These are phyloP conservation scores for Fusarium devonianum DNA, from an alignment of 2,329 filamentous ascomycete species.

Conservation along the genomic window DNA sequence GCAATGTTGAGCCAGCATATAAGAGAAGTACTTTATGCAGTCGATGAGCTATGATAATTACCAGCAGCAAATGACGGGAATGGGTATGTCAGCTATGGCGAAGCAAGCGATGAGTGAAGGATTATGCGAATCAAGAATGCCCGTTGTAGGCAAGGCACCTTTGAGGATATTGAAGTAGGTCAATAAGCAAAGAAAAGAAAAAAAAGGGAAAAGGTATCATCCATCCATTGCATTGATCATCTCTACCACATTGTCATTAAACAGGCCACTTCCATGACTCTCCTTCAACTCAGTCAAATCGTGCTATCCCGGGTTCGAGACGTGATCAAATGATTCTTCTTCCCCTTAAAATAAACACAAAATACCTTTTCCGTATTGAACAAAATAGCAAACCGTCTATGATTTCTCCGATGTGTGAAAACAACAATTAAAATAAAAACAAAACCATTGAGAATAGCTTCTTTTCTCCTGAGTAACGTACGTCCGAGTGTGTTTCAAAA, in stretches of 20 bases:
- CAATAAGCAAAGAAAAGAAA: too few species aligned
- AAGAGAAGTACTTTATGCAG: too few species aligned
- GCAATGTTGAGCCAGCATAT: too few species aligned
- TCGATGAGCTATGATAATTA: too few species aligned
- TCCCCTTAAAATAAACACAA: constrained; percentile 5
- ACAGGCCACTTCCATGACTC: constrained; percentile 3
- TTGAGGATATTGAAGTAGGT: constrained; percentile 13
- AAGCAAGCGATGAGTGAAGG: constrained; percentile 23
- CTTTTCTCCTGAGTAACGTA: too few species aligned
- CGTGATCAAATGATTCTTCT: constrained; percentile 10
- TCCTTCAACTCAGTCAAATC: constrained; percentile 3
- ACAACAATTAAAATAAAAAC: constrained; percentile 4
- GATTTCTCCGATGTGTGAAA: constrained; percentile 4
- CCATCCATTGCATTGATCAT: constrained; percentile 32
- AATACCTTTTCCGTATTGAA: constrained; percentile 7
- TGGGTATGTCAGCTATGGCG: constrained; percentile 7
- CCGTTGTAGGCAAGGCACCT: neutral
- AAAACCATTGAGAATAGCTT: constrained; percentile 1
- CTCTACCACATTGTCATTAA: constrained; percentile 23
- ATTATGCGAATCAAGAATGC: neutral
- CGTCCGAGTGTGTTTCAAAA: too few species aligned
- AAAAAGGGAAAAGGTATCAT: constrained; percentile 32
- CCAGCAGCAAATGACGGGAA: too few species aligned
- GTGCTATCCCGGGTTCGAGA: constrained; percentile 4
- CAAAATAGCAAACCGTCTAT: constrained; percentile 30